Conservation (phyloP, 441 rosid species). For the Brassica balearica region DNA sequence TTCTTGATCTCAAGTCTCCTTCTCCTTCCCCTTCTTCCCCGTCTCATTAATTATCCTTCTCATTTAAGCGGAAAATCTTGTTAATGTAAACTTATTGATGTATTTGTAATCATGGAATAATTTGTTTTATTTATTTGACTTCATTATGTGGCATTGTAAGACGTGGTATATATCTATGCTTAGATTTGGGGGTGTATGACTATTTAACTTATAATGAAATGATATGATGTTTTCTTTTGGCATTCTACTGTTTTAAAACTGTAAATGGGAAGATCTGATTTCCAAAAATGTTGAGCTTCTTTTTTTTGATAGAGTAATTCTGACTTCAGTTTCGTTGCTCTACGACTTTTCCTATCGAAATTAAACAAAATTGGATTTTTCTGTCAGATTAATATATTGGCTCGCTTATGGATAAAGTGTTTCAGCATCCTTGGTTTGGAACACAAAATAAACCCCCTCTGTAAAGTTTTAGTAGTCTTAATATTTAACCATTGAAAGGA, state of each 20-base stretch:
- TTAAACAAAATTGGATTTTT: too few relatives aligned
- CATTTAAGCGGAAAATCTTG: not conserved
- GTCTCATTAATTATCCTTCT: not conserved
- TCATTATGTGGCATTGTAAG: not conserved
- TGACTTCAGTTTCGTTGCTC: not conserved
- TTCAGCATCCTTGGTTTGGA: not conserved
- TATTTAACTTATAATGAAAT: not conserved
- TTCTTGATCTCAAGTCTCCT: not conserved
- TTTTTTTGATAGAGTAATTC: not conserved
- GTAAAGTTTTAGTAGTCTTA: not conserved
- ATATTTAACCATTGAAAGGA: not conserved
- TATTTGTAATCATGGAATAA: not conserved
- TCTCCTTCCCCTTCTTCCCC: not conserved
- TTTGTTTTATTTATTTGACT: not conserved
- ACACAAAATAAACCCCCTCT: not conserved
- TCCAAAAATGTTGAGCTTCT: not conserved
- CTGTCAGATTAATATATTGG: too few relatives aligned
- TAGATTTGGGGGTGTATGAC: not conserved
- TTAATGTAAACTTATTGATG: not conserved
- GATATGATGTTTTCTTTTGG: not conserved
- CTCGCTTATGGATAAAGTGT: not conserved
- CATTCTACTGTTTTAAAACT: not conserved
- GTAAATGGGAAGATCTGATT: not conserved
- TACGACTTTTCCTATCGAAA: too few relatives aligned
- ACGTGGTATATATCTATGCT: not conserved